Evolutionary conservation across 192 early-diverging fungal genomes (phyloP), one percentile per base, ranked within the genome.

Genomic region (Podila horticola): DNA sequence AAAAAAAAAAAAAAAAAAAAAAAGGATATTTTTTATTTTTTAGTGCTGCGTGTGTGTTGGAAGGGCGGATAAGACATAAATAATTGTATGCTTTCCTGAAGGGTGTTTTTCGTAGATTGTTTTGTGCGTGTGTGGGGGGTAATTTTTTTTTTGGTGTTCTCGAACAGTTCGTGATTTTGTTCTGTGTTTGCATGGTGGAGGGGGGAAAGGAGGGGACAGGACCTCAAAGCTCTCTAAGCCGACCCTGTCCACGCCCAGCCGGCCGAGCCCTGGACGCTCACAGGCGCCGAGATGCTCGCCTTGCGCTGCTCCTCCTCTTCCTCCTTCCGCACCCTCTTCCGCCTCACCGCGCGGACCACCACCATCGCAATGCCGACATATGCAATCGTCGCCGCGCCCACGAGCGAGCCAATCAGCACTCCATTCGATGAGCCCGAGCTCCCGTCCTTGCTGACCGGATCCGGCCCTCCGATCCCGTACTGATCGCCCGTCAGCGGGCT

Each of bases 321-420:
- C 45, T 71, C 51, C 36, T 71, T 28, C 45, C 34, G 58, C 41
- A 60, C 2, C 29, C 51, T 58, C 57, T 38, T 58, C 0, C 33
- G 29, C 4, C 77, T 49, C 19, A 60, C 58, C 26, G 49, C 3
- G 26, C 66, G 58, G 0, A 81, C 57, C 3, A 73, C 66, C 41
- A 81, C 29, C 49, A 81, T 26, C 17, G 77, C 66, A 41, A 81
- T 79, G 17, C 64, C 76, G 20, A 79, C 51, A 58, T 79, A 79
- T 13, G 70, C 70, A 6, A 67, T 31, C 33, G 75, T 66, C 5
- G 75, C 75, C 41, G 66, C 45, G 38, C 69, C 68, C 13, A 79
- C 75, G 1, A 79, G 10, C 8, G 72, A 67, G 52, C 72, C 72
- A 67, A 74, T 74, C 19, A 74, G 22, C 10, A 60, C 58, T 26